Evolutionary conservation across 2,329 filamentous ascomycete genomes (phyloP), one percentile per base, ranked within the genome.

Genomic region (Xylariaceae sp.): DNA sequence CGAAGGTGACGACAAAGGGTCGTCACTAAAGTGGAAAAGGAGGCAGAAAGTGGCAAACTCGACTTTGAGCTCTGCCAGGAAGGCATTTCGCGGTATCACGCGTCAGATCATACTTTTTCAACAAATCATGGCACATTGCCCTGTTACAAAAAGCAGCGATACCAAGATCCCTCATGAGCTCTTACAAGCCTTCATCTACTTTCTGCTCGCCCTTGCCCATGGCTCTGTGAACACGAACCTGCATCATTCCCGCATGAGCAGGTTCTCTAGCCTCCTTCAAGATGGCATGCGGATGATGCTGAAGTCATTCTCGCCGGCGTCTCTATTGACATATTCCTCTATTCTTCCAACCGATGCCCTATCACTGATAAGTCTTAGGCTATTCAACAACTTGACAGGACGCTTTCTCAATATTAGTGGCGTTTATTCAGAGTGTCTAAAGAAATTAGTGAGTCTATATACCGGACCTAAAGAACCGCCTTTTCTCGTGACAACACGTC

Each of bases 261-360:
- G 12, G 14, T n/a, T 40, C 37, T 44, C 36, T 22, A 32, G 42
- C 29, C 35, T 45, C 22, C 29, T 45, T 11, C 37, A 36, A 21
- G 29, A 5, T 8, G 43, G 43, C 6, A 47, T 47, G 29, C 40
- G 25, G 32, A 20, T 21, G 32, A 38, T 42, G 33, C 32, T 43
- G 39, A 49, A 48, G 44, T 73, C 21, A 6, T 43, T 35, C 27
- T 42, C 25, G 27, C 27, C 40, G 12, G 14, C 22, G 22, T 42
- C 40, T 16, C 12, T 42, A 27, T 33, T 27, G 22, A 43, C 20
- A n/a, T 43, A 47, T 34, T 64, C 66, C 6, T 63, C 66, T 17
- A 52, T 75, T 20, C 50, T 69, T 23, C 73, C 72, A 1, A 59
- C 68, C 32, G 72, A 75, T 17, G 47, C 75, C 2, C 49, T 72